Evolutionary conservation across 2,329 filamentous ascomycete genomes (phyloP).

Genomic region (Emericellopsis cladophorae): DNA sequence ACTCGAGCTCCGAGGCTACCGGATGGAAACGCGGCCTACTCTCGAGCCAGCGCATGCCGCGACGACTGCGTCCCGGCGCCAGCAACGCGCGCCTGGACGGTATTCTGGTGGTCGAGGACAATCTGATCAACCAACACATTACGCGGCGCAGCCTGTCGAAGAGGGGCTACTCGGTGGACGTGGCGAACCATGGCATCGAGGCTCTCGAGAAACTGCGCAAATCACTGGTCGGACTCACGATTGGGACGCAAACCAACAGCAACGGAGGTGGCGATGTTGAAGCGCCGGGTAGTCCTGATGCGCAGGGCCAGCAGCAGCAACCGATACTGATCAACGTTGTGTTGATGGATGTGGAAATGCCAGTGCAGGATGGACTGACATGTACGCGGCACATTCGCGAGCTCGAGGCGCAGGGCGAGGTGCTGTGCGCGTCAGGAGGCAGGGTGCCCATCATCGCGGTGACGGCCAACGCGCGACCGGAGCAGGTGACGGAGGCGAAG

Average conservation of each 20-base stretch:
- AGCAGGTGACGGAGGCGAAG: constrained; percentile 42
- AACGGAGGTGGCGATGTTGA: constrained; percentile 3
- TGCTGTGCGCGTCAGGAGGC: constrained; percentile 30
- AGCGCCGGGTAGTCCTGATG: neutral
- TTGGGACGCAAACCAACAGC: neutral
- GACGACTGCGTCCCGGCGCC: constrained; percentile 5
- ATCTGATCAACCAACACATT: constrained; percentile 47
- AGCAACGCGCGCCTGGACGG: constrained; percentile 19
- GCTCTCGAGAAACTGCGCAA: constrained; percentile 34
- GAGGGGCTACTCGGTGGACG: constrained; percentile 34
- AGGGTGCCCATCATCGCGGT: constrained; percentile 52
- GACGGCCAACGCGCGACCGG: constrained; percentile 53
- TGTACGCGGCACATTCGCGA: constrained; percentile 53
- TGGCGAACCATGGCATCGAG: constrained; percentile 45
- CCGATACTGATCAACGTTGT: constrained; percentile 41
- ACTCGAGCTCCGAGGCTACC: neutral
- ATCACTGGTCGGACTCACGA: constrained; percentile 7
- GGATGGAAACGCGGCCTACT: neutral
- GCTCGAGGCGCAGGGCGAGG: constrained; percentile 39
- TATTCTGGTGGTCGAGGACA: constrained; percentile 47
- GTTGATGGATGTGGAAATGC: constrained; percentile 70
- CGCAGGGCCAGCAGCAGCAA: constrained; percentile 2
- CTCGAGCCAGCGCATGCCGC: neutral
- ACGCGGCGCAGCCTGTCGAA: constrained; percentile 36
- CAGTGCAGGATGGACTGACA: constrained; percentile 56